These are phyloP conservation scores for Mariannaea sp. DNA, from an alignment of 2,329 filamentous ascomycete species.

Conservation along the genomic window DNA sequence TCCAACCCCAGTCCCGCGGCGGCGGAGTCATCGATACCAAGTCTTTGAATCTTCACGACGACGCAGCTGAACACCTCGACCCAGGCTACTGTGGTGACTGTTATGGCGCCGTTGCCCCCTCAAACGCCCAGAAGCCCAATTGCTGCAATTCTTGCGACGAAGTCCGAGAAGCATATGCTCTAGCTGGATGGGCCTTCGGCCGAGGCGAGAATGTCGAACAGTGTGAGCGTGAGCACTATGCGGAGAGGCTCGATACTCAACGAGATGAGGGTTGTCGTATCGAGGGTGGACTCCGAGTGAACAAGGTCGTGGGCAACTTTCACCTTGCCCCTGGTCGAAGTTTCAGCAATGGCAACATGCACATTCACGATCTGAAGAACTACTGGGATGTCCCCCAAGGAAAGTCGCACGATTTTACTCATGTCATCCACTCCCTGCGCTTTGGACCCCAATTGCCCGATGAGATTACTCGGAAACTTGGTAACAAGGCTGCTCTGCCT, in stretches of 20 bases:
- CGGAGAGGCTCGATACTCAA: slow-evolving; percentile 84
- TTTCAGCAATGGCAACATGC: slow-evolving; percentile 96
- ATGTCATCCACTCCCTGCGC: slow-evolving; percentile 84
- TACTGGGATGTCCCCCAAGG: slow-evolving; percentile 78
- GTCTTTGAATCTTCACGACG: slow-evolving; percentile 67
- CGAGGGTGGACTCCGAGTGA: slow-evolving; percentile 88
- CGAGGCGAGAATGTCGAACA: slow-evolving; percentile 92
- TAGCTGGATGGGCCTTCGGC: slow-evolving; percentile 91
- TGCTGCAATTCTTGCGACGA: slow-evolving; percentile 98
- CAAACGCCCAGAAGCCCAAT: slow-evolving; percentile 74
- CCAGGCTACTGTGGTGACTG: slow-evolving; percentile 92
- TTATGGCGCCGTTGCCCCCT: slow-evolving; percentile 80
- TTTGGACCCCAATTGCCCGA: slow-evolving; percentile 93
- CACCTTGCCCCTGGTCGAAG: slow-evolving; percentile 95
- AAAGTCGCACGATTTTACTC: slow-evolving; percentile 82
- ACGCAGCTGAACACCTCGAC: slow-evolving; percentile 77
- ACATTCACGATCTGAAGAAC: slow-evolving; percentile 96
- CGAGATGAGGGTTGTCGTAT: slow-evolving; percentile 92
- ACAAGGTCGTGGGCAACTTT: slow-evolving; percentile 99
- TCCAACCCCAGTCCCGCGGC: slow-evolving; percentile 73
- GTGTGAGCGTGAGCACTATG: slow-evolving; percentile 93
- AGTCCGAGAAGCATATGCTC: slow-evolving; percentile 91
- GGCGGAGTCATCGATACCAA: slow-evolving; percentile 75
- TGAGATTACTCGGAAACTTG: slow-evolving; percentile 64
- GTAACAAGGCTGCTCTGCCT: slow-evolving; percentile 49